Conservation (phyloP, 129 eudicot species). For the Flaveria robusta region DNA sequence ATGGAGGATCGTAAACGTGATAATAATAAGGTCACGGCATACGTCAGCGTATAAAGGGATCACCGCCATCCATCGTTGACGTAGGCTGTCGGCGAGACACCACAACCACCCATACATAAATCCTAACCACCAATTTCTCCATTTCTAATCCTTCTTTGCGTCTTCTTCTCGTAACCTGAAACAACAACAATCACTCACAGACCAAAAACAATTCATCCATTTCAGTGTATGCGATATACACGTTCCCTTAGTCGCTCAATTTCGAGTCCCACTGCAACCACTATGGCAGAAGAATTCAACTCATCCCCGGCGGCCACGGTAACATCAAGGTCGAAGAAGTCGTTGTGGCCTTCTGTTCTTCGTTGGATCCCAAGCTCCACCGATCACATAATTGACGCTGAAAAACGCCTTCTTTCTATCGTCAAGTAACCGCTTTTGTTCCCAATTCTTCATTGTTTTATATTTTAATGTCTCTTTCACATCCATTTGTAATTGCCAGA, state of each 20-base stretch:
- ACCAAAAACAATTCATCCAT: background rate
- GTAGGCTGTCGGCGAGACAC: conserved; percentile 18
- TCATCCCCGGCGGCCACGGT: conserved; percentile 36
- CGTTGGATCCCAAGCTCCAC: conserved; percentile 90
- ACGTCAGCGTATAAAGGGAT: conserved; percentile 21
- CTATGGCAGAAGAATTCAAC: conserved; percentile 58
- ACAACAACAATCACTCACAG: background rate
- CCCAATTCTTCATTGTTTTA: background rate
- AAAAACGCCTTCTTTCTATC: conserved; percentile 85
- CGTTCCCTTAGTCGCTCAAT: conserved; percentile 15
- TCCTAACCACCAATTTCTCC: conserved; percentile 14
- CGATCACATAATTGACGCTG: conserved; percentile 87
- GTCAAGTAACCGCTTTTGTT: conserved; percentile 57
- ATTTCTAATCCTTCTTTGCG: conserved; percentile 2
- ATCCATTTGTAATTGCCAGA: background rate
- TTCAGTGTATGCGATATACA: conserved; percentile 12
- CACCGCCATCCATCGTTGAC: conserved; percentile 36
- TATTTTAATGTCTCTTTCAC: background rate
- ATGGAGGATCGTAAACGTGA: no score
- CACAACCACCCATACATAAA: conserved; percentile 11
- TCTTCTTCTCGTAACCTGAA: background rate
- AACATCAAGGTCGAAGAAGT: conserved; percentile 26
- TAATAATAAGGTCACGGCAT: conserved; percentile 10
- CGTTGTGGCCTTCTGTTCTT: conserved; percentile 53
- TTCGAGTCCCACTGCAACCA: conserved; percentile 22